Base-by-base conservation (phyloP, 495 filamentous ascomycete species). In the Neurospora cerealis region DNA sequence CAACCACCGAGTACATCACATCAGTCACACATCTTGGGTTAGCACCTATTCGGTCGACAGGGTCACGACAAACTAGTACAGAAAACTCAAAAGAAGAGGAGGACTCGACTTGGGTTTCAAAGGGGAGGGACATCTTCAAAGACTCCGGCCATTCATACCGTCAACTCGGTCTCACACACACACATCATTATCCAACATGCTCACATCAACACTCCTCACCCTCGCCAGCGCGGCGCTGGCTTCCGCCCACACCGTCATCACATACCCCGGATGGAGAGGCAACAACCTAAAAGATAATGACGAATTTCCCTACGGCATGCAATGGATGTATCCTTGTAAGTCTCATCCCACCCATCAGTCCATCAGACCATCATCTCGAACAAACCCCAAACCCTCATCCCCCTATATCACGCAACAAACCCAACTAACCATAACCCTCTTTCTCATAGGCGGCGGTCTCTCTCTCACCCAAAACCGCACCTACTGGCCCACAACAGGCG, bases 281-380 rank as follows among this genome's bases (percentile, higher is more conserved):
- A 91, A 99, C 84, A 98, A 97, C 80, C 87, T 98, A 48, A 86
- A 91, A 77, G 92, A 91, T 66, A 96, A 93, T 81, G 88, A 88
- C 6, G 88, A 88, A 7, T 96, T 88, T 79, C 95, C 94, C 4
- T 97, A 93, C 77, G 96, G 96, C 83, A 95, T 97, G 93, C 92
- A 97, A 84, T 98, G 96, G 95, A 90, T 91, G 81, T 99, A 98
- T 86, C 96, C 96, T 83, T 99, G 96, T 99, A 85, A 86, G 93
- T 85, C 70, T 19, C 40, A 39, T 37, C 69, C 21, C 11, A 60
- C 2, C 21, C 54, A 62, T 19, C 28, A 34, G 48, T 2, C 21
- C 54, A 62, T 19, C 28, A 34, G 48, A 6, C 48, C 48, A 32
- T 7, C 19, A 41, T 41, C 40, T 41, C 40, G 40, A 41, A 15